Base-by-base conservation (phyloP, 768 basidiomycete genomes). In the Rhodotorula graminis region DNA sequence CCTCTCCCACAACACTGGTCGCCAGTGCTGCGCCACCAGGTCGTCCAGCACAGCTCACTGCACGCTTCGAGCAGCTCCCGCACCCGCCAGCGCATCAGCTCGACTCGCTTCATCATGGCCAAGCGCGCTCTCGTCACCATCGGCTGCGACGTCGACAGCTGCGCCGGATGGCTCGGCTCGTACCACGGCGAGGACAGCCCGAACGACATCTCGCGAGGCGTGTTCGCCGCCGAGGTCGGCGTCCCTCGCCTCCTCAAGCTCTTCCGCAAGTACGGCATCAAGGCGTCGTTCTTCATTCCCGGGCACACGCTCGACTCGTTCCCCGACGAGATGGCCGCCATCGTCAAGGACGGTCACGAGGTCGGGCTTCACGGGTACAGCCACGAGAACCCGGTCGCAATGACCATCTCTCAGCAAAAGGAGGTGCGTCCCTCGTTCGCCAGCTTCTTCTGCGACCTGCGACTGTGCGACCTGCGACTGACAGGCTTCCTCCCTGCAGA, bases 161-260 rank as follows among this genome's bases (percentile, higher is more conserved):
- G 90, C 8, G 85, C 88, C 27, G 89, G 89, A 75, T 90, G 89
- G 89, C n/a, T 53, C 42, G 42, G 53, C 37, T 31, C 42, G 44
- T 31, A 90, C 77, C 89, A 89, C 7, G 89, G 88, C n/a, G 86
- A 89, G 74, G 85, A 90, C 77, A 88, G 86, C 0, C 87, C 88
- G 0, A 80, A 85, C 29, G 89, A 90, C 76, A 88, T 90, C 87
- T 21, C 83, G 86, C 77, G 88, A 85, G 89, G 89, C 15, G 85
- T 89, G 83, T 90, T 85, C 75, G 88, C 90, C 0, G 90, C 89
- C 27, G 89, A 90, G 78, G 88, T 91, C 42, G 89, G 90, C 7
- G 82, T 84, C 0, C 86, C 86, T 11, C 85, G 89, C 23, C 83
- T 90, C 15, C 82, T 90, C 74, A 89, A 89, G 80, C 80, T 90